Base-by-base conservation (phyloP, 352 stramenopile genomes). In the Aphanomyces stellatus region DNA sequence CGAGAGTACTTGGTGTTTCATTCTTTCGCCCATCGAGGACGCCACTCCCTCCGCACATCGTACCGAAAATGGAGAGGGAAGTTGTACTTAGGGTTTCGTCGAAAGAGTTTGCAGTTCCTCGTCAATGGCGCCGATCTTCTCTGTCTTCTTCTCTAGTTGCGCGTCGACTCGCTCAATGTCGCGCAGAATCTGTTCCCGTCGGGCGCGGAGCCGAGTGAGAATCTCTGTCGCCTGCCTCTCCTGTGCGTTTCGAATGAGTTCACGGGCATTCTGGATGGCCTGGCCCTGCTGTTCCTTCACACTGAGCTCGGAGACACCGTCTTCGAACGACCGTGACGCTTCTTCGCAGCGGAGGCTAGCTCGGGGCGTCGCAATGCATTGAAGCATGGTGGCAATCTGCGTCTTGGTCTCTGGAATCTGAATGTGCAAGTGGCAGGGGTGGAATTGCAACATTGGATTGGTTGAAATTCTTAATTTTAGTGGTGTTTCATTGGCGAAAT, bases 261-360 rank as follows among this genome's bases (percentile, higher is more conserved):
- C 4, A 34, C 49, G 22, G 22, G 49, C 49, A 30, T 57, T 57
- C 13, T 57, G 5, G 8, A 57, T 30, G 15, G 49, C 49, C 19
- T 57, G 49, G n/a, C 25, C 22, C 19, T 57, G 49, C 25, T 57
- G 49, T 8, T 57, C 49, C 28, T 30, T 22, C 4, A 57, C 30
- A 1, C 0, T 57, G 5, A 57, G 11, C 11, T 33, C 19, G 22
- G 49, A 57, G 13, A 57, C 49, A n/a, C 2, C 49, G n/a, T 57
- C 49, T 57, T 57, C 49, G 33, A 57, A 57, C 49, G 49, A 15
- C 30, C 49, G 30, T 24, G 49, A 57, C 30, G 49, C 49, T 30
- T 34, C 49, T 30, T 57, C 49, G 30, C 49, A 57, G n/a, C 25
- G 49, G 6, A 40, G 10, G 49, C 22, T 35, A 15, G 25, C 5